phyloP scores from a whole-genome alignment of 2,329 filamentous ascomycete species.

The Exserohilum turcica region DNA sequence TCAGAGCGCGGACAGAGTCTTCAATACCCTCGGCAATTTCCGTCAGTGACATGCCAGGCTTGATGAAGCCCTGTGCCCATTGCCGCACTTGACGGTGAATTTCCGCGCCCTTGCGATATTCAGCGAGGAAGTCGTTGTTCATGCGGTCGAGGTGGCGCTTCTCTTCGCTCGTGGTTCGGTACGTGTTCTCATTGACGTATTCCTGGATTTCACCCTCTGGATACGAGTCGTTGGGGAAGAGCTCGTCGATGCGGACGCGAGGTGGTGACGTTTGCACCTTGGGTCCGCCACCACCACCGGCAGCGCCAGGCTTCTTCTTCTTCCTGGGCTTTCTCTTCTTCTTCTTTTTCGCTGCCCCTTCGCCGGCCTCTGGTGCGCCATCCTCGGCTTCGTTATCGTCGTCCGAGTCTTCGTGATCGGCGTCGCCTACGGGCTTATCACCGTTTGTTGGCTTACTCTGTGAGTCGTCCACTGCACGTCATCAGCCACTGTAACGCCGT shows the following conservation, averaged over 20 bases:
- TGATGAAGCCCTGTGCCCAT: conserved; percentile 79
- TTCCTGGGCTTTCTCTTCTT: conserved; percentile 81
- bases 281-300: conserved; percentile 53
- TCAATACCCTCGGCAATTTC: conserved; percentile 89
- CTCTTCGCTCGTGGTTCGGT: conserved; percentile 82
- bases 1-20: conserved; percentile 75
- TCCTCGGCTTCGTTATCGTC: conserved; percentile 60
- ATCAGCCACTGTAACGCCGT: conserved; percentile 10
- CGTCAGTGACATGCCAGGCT: conserved; percentile 78
- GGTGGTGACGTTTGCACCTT: conserved; percentile 79
- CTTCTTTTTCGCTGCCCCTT: conserved; percentile 68
- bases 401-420: conserved; percentile 61
- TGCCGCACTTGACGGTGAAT: conserved; percentile 86
- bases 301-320: conserved; percentile 63
- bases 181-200: conserved; percentile 76
- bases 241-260: conserved; percentile 71
- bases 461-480: conserved; percentile 43
- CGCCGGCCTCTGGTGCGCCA: conserved; percentile 45
- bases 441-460: conserved; percentile 40
- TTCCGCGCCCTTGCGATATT: conserved; percentile 85
- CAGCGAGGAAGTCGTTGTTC: conserved; percentile 76
- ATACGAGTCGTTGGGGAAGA: conserved; percentile 75
- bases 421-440: conserved; percentile 51
- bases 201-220: conserved; percentile 79
- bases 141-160: conserved; percentile 81